Evolutionary conservation across 164 flowering plant genomes (phyloP), one percentile per base, ranked within the genome.

Genomic region (Vitis rotundifolia): DNA sequence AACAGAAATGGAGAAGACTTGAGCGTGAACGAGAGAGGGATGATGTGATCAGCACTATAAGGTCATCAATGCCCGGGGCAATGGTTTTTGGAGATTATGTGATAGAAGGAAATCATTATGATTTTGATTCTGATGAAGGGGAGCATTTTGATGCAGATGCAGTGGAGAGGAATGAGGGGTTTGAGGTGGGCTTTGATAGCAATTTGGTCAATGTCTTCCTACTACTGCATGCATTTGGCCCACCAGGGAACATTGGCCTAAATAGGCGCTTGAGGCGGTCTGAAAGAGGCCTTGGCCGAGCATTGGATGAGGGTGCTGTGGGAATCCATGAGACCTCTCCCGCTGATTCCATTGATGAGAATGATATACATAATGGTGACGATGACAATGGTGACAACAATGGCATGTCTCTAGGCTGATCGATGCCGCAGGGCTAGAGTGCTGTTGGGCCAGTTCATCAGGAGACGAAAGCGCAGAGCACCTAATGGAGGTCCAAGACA

Each of bases 141-240:
- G 67, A 15, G 44, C 9, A 16, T 48, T 65, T 66, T 55, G 73
- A 71, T 63, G 67, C 31, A 2, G 74, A 77, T 75, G 69, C 26
- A 31, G 78, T 48, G 44, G 82, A 69, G 7, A 75, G 77, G 28
- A 74, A 70, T 68, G 81, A 70, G 49, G 77, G 75, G 19, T 78
- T 73, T 37, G 86, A 76, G 26, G 64, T 74, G 66, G 87, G 81
- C 1, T 54, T 82, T 10, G 83, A 79, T 67, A 77, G 82, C 54
- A 77, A 80, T 66, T 69, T 80, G 51, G 78, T 86, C 66, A 84
- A 86, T 73, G 72, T 91, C 61, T 77, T 91, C 31, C 71, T 89
- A 12, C 77, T 88, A 15, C 67, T 88, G 74, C 90, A 86, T 57
- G 86, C 89, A 37, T 79, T 89, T 74, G 90, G 87, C 18, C 76